These are phyloP conservation scores for Kazachstania sp. DNA, from an alignment of 1,139 yeast species.

Conservation along the genomic window DNA sequence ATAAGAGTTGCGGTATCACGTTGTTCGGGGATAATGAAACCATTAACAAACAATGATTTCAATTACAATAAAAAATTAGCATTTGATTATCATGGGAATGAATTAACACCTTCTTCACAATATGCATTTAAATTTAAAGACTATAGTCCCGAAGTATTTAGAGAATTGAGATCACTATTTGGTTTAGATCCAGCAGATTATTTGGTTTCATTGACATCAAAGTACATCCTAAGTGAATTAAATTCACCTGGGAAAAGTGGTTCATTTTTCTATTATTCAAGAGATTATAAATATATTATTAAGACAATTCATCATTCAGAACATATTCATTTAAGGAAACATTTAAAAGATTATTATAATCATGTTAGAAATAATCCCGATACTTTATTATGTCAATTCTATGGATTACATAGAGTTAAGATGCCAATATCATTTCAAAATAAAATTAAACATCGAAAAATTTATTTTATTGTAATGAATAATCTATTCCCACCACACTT, in stretches of 20 bases:
- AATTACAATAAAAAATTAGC: conserved; percentile 64
- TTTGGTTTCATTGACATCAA: conserved; percentile 82
- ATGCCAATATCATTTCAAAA: conserved; percentile 56
- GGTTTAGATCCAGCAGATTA: conserved; percentile 95
- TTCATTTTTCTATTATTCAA: conserved; percentile 86
- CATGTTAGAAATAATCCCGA: conserved; percentile 82
- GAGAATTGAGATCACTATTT: conserved; percentile 71
- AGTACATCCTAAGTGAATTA: conserved; percentile 81
- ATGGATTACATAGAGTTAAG: conserved; percentile 89
- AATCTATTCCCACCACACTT: conserved; percentile 92
- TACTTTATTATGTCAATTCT: conserved; percentile 85
- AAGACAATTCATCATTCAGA: conserved; percentile 94
- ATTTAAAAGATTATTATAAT: conserved; percentile 65
- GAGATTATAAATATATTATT: conserved; percentile 89
- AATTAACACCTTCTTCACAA: conserved; percentile 75
- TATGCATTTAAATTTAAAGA: conserved; percentile 96
- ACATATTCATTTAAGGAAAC: conserved; percentile 70
- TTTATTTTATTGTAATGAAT: conserved; percentile 94
- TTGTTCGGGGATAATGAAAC: conserved; percentile 78
- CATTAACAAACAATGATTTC: conserved; percentile 64
- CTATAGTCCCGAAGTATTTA: conserved; percentile 88
- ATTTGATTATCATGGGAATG: conserved; percentile 83
- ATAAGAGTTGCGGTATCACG: conserved; percentile 91
- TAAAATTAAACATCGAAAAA: conserved; percentile 53
- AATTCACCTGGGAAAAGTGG: conserved; percentile 98